Evolutionary conservation across 257 asterid genomes (phyloP), one percentile per base, ranked within the genome.

Genomic region (Eustoma russellianum): DNA sequence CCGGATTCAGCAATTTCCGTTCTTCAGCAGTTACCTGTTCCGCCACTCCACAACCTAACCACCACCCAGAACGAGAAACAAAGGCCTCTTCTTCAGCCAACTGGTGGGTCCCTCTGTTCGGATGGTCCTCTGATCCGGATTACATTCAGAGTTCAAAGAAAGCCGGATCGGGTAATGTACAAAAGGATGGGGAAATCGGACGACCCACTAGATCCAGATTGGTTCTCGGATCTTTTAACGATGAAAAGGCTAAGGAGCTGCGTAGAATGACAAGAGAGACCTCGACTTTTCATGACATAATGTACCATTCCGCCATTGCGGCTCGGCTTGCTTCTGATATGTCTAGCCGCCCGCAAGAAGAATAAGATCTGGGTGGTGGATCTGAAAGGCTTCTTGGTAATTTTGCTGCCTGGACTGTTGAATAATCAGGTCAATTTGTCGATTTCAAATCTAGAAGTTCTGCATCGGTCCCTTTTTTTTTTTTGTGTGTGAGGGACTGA

Each of bases 251-350:
- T 3, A 78, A 63, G 75, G 77, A 61, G 74, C 70, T 79, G 5
- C 72, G 93, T 55, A 72, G 61, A 71, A 74, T 71, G 85, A 80
- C 86, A 11, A 47, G 33, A 13, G 76, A 72, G 66, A 59, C 73
- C 61, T 46, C 85, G 47, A 70, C 70, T 61, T 75, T 70, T 24
- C 87, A 79, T 48, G 92, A 80, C 30, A 16, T 68, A 33, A 85
- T 85, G 95, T 85, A 82, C 59, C 93, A 80, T 68, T 85, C 93
- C 13, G 87, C 89, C 50, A 70, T 85, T 13, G 86, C 95, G 6
- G 77, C 93, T n/a, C 60, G 93, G 52, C 93, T 85, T 14, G 95
- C 95, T 1, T 79, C 93, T 40, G 89, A 85, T 47, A 68, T 80
- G 65, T 54, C 78, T 33, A 62, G 50, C 30, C 63, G 58, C 33